Evolutionary conservation across 2,329 filamentous ascomycete species (phyloP), one percentile per base, ranked within the genome.

Genomic region (Macrophomina pseudophaseolina): DNA sequence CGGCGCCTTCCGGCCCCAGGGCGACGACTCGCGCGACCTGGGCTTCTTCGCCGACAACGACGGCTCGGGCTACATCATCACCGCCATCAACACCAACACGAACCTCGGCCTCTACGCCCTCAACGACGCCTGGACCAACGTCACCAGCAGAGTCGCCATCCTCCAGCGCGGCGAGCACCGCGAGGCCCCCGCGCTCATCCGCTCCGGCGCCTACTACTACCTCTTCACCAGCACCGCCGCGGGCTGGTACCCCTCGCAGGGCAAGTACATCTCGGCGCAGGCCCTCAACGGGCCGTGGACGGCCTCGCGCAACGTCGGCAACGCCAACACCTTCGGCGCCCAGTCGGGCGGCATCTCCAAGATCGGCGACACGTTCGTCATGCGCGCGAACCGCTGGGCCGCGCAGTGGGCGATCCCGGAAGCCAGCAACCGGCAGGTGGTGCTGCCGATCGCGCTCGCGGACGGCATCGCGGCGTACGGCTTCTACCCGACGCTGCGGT

Each of bases 21-120:
- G 69, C n/a, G 56, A 72, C 28, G 70, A 72, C n/a, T 71, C 70
- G 1, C 65, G 70, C 35, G 70, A 72, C 44, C 60, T 72, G 66
- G 53, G 65, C 30, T 72, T 72, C 66, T 72, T 72, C 67, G 66
- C 44, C 33, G 69, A 72, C 52, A 64, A 66, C 5, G 56, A 59
- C 16, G 40, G 67, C 30, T 49, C 65, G 3, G 70, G 62, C 3
- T 72, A 67, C 44, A 42, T 72, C 7, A 23, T 71, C 32, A 68
- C 70, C 0, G 66, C 69, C 40, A 71, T 70, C 9, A 58, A 72
- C 30, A 68, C 67, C 2, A 72, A 72, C 49, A 69, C 70, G 4
- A 66, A 72, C 54, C 68, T 69, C 64, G 71, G 71, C 28, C 70
- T 72, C 18, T 72, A 72, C 60, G 62, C 66, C 23, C 53, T 72